A percentile compares a stretch with the other conserved stretches of the same genome.
Evolutionary conservation across 1,284 basidiomycete species (phyloP).

Genomic region (Gymnopus androsaceus): DNA sequence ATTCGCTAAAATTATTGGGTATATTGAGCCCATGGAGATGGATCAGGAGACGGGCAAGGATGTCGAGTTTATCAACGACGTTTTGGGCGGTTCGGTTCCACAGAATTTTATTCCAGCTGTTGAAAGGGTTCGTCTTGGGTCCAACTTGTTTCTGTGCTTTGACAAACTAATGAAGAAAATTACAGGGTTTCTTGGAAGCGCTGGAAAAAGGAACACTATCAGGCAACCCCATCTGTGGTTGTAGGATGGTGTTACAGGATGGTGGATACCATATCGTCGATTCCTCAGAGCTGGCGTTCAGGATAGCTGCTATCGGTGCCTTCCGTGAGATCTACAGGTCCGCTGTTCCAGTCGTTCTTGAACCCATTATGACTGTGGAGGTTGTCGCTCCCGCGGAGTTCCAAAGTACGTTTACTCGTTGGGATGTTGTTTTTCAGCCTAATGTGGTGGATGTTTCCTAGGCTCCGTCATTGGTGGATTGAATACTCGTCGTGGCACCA

Average conservation of each 20-base stretch:
- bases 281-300: conserved; percentile 96
- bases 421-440: too few relatives aligned
- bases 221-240: conserved; percentile 88
- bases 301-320: conserved; percentile 86
- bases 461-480: conserved; percentile 91
- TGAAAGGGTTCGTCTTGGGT: conserved; percentile 68
- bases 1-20: conserved; percentile 91
- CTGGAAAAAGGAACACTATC: conserved; percentile 90
- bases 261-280: conserved; percentile 95
- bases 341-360: conserved; percentile 83
- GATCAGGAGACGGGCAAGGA: conserved; percentile 75
- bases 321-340: conserved; percentile 89
- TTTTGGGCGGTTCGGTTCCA: conserved; percentile 94
- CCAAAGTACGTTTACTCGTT: conserved; percentile 66
- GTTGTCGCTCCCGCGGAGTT: conserved; percentile 96
- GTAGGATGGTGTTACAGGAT: conserved; percentile 89
- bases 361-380: conserved; percentile 99
- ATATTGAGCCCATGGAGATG: conserved; percentile 89
- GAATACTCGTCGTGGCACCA: conserved; percentile 92
- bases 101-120: conserved; percentile 92
- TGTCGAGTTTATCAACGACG: conserved; percentile 83
- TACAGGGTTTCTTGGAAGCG: conserved; percentile 92
- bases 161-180: background rate
- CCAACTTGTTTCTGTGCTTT: background rate
- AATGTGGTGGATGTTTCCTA: conserved; percentile 25